These are phyloP conservation scores for Eucalyptus decipiens DNA, from an alignment of 345 rosid species.

Conservation along the genomic window DNA sequence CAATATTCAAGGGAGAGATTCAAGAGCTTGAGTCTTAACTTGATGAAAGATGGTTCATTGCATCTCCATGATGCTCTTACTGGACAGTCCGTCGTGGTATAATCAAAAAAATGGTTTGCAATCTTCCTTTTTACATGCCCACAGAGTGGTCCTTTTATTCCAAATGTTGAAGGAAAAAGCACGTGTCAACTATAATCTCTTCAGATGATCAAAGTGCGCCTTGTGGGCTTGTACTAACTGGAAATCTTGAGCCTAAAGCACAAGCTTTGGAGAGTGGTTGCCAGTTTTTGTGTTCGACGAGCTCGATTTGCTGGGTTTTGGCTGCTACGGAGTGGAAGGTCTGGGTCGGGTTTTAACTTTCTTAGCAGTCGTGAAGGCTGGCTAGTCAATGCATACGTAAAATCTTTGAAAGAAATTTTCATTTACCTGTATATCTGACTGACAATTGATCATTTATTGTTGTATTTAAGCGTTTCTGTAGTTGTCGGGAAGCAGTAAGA, in stretches of 20 bases:
- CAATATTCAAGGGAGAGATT: conserved; percentile 97
- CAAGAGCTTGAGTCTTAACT: conserved; percentile 86
- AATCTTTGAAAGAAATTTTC: background rate
- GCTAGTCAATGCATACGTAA: background rate
- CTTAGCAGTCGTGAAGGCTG: background rate
- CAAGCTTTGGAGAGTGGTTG: background rate
- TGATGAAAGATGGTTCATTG: conserved; percentile 96
- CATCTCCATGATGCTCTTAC: conserved; percentile 83
- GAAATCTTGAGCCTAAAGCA: background rate
- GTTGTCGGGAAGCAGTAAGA: background rate
- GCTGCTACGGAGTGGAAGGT: background rate
- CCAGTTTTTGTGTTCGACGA: background rate
- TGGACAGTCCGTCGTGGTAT: conserved; percentile 69
- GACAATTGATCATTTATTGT: background rate
- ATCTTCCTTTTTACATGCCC: background rate
- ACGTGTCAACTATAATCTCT: background rate
- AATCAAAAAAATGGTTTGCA: background rate
- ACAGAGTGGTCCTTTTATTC: background rate
- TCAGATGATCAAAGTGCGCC: background rate
- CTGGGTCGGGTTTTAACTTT: background rate
- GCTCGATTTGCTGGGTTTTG: background rate
- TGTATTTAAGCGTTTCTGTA: background rate
- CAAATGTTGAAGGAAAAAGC: background rate
- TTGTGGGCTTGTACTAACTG: background rate
- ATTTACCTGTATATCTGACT: background rate